phyloP scores from a whole-genome alignment of 1,139 yeast species.

The Kurtzmaniella quercitrusa region DNA sequence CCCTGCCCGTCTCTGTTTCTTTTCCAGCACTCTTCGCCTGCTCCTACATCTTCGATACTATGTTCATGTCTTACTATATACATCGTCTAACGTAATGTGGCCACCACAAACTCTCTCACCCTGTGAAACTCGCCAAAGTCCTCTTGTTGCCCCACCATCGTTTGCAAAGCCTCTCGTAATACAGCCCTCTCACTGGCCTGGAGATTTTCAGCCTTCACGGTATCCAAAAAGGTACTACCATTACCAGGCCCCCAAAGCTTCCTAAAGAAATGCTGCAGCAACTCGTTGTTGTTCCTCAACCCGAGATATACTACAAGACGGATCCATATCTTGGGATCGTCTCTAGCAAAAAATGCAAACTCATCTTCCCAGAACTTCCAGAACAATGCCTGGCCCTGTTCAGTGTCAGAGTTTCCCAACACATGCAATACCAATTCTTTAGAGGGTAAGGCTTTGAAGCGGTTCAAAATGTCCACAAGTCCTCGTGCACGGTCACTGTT shows the following conservation, averaged over 20 bases:
- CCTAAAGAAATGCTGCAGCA: constrained; percentile 28
- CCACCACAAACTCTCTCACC: neutral
- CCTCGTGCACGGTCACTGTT: constrained; percentile 3
- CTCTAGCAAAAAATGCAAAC: neutral
- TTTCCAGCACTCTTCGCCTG: too few relatives aligned
- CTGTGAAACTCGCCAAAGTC: neutral
- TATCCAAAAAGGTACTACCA: constrained; percentile 15
- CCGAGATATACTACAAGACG: constrained; percentile 33
- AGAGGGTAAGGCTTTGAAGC: constrained; percentile 13
- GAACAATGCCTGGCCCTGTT: neutral
- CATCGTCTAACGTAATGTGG: neutral
- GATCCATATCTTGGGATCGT: constrained; percentile 23
- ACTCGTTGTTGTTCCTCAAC: constrained; percentile 21
- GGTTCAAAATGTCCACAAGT: neutral
- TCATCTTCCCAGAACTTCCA: constrained; percentile 4
- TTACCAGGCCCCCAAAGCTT: constrained; percentile 22
- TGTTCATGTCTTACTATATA: too few relatives aligned
- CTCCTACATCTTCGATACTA: too few relatives aligned
- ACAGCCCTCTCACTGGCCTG: neutral
- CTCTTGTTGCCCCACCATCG: neutral
- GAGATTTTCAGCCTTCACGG: constrained; percentile 13
- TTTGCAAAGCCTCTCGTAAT: neutral
- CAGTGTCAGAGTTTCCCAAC: constrained; percentile 25
- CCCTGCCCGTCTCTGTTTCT: too few relatives aligned
- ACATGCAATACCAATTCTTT: constrained; percentile 33